Evolutionary conservation across 176 grass and related monocot genomes (phyloP).

Genomic region (Eremochloa ophiuroides): DNA sequence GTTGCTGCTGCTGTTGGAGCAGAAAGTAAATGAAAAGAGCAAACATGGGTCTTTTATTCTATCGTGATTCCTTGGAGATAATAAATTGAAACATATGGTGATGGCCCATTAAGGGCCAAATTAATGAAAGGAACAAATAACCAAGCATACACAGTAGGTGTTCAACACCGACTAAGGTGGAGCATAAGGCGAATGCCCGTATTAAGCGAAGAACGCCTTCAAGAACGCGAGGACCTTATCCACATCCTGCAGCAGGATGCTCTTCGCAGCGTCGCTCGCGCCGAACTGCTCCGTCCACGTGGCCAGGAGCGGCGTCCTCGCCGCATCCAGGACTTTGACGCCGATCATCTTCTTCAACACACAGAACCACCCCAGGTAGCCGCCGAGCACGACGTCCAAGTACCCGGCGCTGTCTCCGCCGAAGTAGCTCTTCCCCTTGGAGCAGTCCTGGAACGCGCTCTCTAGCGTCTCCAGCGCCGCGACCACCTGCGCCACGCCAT

Average conservation of each 20-base stretch:
- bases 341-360: slow-evolving; percentile 29
- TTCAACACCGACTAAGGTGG: too few species aligned
- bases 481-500: neutral
- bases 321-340: slow-evolving; percentile 9
- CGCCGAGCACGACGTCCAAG: slow-evolving; percentile 23
- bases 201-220: slow-evolving; percentile 25
- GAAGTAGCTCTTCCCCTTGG: slow-evolving; percentile 17
- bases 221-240: slow-evolving; percentile 26
- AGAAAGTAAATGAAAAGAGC: too few species aligned
- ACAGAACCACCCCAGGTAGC: slow-evolving; percentile 26
- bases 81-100: too few species aligned
- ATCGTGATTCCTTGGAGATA: too few species aligned
- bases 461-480: slow-evolving; percentile 42
- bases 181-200: too few species aligned
- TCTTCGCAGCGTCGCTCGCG: neutral
- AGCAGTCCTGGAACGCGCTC: slow-evolving; percentile 9
- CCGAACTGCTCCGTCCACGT: slow-evolving; percentile 14
- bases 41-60: too few species aligned
- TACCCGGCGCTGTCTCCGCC: slow-evolving; percentile 15
- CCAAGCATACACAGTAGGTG: too few species aligned
- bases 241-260: slow-evolving; percentile 23
- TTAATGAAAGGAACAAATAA: too few species aligned
- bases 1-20: too few species aligned
- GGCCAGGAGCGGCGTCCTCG: slow-evolving; percentile 22
- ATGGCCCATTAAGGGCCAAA: too few species aligned